Conservation (phyloP, 2,329 filamentous ascomycete genomes). For the Fusarium sacchari region DNA sequence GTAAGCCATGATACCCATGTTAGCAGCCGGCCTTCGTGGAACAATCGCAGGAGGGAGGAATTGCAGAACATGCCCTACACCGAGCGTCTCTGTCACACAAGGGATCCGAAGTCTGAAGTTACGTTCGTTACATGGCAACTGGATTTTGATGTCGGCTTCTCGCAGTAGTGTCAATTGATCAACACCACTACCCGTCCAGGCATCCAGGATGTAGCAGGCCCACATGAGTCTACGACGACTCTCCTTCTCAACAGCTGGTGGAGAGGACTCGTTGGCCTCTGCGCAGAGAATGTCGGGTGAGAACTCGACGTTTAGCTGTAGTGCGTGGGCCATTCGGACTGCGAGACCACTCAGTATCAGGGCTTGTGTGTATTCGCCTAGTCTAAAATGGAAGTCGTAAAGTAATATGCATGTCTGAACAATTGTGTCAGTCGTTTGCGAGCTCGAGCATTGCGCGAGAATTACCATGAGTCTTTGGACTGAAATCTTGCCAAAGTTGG, state of each 20-base stretch:
- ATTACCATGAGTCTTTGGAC: slow-evolving; percentile 53
- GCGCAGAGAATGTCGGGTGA: slow-evolving; percentile 52
- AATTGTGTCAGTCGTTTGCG: neutral
- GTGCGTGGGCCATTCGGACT: slow-evolving; percentile 55
- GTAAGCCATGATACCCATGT: slow-evolving; percentile 57
- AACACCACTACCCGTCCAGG: slow-evolving; percentile 53
- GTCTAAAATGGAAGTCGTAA: slow-evolving; percentile 53
- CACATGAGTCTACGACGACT: slow-evolving; percentile 54
- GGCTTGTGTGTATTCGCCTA: slow-evolving; percentile 53
- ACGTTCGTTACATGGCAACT: slow-evolving; percentile 53
- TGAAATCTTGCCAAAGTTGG: slow-evolving; percentile 53
- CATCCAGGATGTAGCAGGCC: slow-evolving; percentile 55
- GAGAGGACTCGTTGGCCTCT: slow-evolving; percentile 44
- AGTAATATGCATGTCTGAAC: slow-evolving; percentile 50
- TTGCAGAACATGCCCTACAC: slow-evolving; percentile 53
- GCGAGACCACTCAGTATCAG: slow-evolving; percentile 55
- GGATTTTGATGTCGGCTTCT: slow-evolving; percentile 55
- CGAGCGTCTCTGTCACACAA: slow-evolving; percentile 53
- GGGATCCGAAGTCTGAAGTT: slow-evolving; percentile 55
- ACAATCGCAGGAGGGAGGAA: slow-evolving; percentile 53
- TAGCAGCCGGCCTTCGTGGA: slow-evolving; percentile 52
- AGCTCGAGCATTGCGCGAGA: neutral
- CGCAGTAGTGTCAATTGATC: slow-evolving; percentile 53
- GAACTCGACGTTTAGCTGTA: slow-evolving; percentile 53
- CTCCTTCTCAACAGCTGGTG: slow-evolving; percentile 52